Conservation (phyloP, 306 rosid genomes). For the Argentina anserina region DNA sequence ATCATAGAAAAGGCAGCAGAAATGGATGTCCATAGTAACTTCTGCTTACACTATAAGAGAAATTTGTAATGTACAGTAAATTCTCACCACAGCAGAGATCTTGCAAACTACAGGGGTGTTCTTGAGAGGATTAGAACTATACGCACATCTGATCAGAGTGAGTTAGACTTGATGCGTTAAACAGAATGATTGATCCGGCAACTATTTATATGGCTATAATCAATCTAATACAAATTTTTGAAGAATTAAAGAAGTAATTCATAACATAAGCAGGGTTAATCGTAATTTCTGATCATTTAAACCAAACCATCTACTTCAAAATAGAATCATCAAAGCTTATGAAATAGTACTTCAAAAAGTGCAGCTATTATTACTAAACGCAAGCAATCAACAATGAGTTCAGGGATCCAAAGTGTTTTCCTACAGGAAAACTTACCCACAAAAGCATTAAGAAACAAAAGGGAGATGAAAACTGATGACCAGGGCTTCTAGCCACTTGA, state of each 20-base stretch:
- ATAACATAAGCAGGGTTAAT: background rate
- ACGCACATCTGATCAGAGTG: background rate
- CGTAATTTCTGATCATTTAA: background rate
- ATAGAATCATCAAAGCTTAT: background rate
- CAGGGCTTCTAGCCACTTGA: slow-evolving; percentile 62
- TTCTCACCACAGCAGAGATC: background rate
- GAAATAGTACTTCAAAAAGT: background rate
- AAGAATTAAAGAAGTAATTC: background rate
- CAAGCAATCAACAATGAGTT: slow-evolving; percentile 15
- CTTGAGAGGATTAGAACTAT: background rate
- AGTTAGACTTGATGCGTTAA: background rate
- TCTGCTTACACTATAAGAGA: background rate
- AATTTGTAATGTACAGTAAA: background rate
- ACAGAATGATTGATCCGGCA: background rate
- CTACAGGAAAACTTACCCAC: slow-evolving; percentile 18
- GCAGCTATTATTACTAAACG: background rate
- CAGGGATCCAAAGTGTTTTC: slow-evolving; percentile 23
- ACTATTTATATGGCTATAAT: background rate
- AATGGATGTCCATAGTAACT: background rate
- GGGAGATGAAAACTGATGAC: slow-evolving; percentile 26
- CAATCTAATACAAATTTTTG: background rate
- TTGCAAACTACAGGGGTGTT: background rate
- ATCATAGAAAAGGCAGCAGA: background rate
- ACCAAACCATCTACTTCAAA: background rate
- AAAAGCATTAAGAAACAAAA: slow-evolving; percentile 15